phyloP scores from a whole-genome alignment of 192 early-diverging fungal species.

The Rhizophagus clarus region DNA sequence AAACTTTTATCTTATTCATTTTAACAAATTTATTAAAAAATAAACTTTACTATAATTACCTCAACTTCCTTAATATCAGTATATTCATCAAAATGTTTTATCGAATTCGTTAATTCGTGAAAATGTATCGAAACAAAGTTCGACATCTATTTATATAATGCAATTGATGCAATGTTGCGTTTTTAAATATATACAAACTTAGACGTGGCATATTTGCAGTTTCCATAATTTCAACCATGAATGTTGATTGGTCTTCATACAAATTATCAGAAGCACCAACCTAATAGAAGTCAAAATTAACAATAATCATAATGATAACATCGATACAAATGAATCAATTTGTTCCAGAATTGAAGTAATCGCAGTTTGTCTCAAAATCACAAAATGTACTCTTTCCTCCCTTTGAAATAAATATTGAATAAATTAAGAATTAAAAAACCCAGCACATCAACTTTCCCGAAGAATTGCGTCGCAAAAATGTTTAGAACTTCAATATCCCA shows the following conservation, averaged over 20 bases:
- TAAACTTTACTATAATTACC: constrained; percentile 10
- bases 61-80: constrained; percentile 29
- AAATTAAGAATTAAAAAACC: constrained; percentile 30
- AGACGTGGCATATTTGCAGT: constrained; percentile 48
- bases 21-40: neutral
- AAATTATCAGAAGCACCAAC: constrained; percentile 58
- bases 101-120: constrained; percentile 67
- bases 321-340: constrained; percentile 54
- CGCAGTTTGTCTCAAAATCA: constrained; percentile 53
- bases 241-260: constrained; percentile 52
- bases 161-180: constrained; percentile 61
- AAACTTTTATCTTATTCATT: constrained; percentile 22
- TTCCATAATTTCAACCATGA: constrained; percentile 59
- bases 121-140: constrained; percentile 78
- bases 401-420: constrained; percentile 32
- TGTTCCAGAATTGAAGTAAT: constrained; percentile 54
- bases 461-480: too few species aligned
- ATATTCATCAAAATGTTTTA: constrained; percentile 33
- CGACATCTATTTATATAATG: constrained; percentile 59
- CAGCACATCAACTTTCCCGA: neutral
- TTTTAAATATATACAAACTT: constrained; percentile 36
- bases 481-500: neutral
- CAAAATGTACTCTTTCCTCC: constrained; percentile 59
- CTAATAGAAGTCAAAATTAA: constrained; percentile 32
- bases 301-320: constrained; percentile 11